Conservation (phyloP, 768 basidiomycete species). For the Tylopilus plumbeoviolaceoides region DNA sequence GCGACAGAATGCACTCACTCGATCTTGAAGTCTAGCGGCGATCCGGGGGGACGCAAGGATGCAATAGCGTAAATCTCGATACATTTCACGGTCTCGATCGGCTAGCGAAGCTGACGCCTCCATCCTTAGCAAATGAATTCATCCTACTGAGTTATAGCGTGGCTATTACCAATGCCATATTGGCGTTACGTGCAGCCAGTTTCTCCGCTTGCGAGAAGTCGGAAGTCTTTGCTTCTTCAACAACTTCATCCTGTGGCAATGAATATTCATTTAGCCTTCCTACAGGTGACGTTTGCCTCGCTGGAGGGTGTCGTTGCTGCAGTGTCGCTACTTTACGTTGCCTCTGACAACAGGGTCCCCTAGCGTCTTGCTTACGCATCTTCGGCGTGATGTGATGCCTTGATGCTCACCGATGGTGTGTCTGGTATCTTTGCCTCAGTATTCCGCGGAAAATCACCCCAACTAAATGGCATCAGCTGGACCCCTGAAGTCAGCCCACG, state of each 20-base stretch:
- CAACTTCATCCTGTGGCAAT: conserved; percentile 13
- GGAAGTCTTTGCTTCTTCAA: not conserved
- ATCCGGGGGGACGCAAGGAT: conserved; percentile 13
- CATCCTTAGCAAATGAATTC: conserved; percentile 17
- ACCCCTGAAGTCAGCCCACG: conserved; percentile 2
- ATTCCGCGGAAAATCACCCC: conserved; percentile 16
- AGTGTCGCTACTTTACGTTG: conserved; percentile 13
- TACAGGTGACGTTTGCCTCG: conserved; percentile 2
- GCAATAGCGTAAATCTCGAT: conserved; percentile 17
- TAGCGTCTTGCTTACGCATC: conserved; percentile 13
- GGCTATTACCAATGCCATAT: conserved; percentile 1
- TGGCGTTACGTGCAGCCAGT: conserved; percentile 2
- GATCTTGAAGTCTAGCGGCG: conserved; percentile 8
- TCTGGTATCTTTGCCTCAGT: not conserved
- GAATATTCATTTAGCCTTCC: conserved; percentile 6
- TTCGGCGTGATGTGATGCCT: conserved; percentile 8
- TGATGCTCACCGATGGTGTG: conserved; percentile 9
- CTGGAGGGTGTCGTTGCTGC: conserved; percentile 3
- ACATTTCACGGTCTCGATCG: conserved; percentile 15
- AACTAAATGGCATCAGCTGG: conserved; percentile 4
- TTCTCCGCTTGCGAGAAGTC: not conserved
- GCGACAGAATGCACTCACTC: conserved; percentile 1
- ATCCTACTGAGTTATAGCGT: conserved; percentile 5
- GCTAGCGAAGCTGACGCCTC: conserved; percentile 6
- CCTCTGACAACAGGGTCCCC: conserved; percentile 1